Base-by-base conservation (phyloP, 208 protist species). In the Phytomonas sp. region DNA sequence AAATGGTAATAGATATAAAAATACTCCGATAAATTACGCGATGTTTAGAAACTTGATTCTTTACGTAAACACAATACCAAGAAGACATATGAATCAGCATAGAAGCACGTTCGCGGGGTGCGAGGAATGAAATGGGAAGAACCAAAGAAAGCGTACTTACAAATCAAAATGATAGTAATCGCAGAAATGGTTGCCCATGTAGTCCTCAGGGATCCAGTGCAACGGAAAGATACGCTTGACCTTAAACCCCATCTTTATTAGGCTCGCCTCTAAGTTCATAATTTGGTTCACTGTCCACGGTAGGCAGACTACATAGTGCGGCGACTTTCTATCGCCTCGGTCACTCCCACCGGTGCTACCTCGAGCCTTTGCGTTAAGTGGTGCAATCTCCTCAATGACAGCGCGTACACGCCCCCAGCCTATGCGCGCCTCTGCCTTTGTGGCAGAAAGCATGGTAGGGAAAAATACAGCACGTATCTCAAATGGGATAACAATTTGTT, bases 261-360 rank as follows among this genome's bases (percentile, higher is more conserved):
- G 73, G 62, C 88, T 94, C 13, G 88, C 88, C 85, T 96, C 85
- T 3, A 96, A 64, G 67, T 94, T 96, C n/a, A 92, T 83, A 17
- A 93, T 83, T 37, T 96, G 91, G 33, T 93, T 73, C 43, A 93
- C 77, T 33, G 91, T 96, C 89, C 91, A 96, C 13, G 91, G 91
- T 7, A 96, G 23, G 33, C 82, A 88, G 36, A 96, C 67, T 53
- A 93, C 76, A 63, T 85, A 79, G 37, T 68, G 74, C 43, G 75
- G 70, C 31, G 64, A 6, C 43, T 34, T 33, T 26, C 68, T 72
- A 11, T 60, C 30, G 4, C 20, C 17, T n/a, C 33, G 60, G 0
- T 17, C 60, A 26, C 31, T 32, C 1, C 60, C 5, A 11, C 2
- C 0, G 56, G 65, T 37, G 23, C 17, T 6, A 51, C 36, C 51